Conservation (phyloP, 345 rosid species). For the Populus davidiana region DNA sequence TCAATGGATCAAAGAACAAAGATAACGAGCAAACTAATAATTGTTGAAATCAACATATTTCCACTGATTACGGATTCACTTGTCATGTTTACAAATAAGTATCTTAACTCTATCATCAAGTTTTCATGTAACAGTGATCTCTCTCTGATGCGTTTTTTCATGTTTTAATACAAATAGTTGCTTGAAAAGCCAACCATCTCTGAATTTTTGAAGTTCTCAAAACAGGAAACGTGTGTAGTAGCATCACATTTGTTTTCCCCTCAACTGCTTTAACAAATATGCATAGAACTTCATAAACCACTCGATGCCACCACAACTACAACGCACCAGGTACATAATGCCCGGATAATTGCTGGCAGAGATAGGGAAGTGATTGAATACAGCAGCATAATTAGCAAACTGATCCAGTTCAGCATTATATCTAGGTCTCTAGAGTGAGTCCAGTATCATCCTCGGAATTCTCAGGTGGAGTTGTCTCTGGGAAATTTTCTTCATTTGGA, state of each 20-base stretch:
- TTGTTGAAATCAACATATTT: background rate
- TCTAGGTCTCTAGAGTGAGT: background rate
- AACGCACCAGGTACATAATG: too few relatives aligned
- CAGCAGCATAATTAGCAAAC: background rate
- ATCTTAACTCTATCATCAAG: background rate
- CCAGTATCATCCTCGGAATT: constrained; percentile 32
- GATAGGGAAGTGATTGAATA: background rate
- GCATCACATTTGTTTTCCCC: background rate
- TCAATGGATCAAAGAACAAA: too few relatives aligned
- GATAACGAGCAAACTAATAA: too few relatives aligned
- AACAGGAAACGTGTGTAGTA: background rate
- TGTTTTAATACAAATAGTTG: background rate
- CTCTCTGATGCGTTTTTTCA: background rate
- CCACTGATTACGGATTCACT: background rate
- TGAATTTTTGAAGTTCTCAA: too few relatives aligned
- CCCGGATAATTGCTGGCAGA: too few relatives aligned
- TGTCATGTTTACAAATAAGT: background rate
- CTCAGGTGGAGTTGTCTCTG: constrained; percentile 36
- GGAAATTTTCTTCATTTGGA: constrained; percentile 52
- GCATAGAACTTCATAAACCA: too few relatives aligned
- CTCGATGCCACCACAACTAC: too few relatives aligned
- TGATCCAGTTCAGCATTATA: background rate
- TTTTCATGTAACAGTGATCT: too few relatives aligned
- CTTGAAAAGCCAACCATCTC: too few relatives aligned
- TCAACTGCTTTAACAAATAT: too few relatives aligned